phyloP scores from a whole-genome alignment of 2,329 filamentous ascomycete species.

The Apiospora pterosperma region DNA sequence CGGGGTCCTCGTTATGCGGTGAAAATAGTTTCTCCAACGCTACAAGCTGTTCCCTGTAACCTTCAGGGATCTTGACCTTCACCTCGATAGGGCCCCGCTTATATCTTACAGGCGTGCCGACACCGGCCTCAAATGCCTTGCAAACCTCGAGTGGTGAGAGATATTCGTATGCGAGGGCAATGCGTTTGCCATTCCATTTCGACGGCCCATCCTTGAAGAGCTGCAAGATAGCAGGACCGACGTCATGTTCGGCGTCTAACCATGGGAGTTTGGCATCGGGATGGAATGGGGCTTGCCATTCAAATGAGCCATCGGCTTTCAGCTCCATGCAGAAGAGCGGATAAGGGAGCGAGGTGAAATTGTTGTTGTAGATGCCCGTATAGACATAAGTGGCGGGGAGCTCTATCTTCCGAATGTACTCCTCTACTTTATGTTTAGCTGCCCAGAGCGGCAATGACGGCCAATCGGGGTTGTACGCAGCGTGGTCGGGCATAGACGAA shows the following conservation, averaged over 20 bases:
- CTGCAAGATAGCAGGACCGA: constrained; percentile 87
- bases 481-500: constrained; percentile 95
- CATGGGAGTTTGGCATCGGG: constrained; percentile 86
- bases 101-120: constrained; percentile 77
- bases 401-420: constrained; percentile 79
- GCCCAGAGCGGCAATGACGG: constrained; percentile 87
- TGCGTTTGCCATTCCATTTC: constrained; percentile 76
- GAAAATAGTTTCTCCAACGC: constrained; percentile 60
- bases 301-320: constrained; percentile 77
- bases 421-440: constrained; percentile 87
- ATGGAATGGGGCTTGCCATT: constrained; percentile 93
- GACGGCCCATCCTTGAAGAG: constrained; percentile 89
- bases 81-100: constrained; percentile 76
- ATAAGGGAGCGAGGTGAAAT: constrained; percentile 90
- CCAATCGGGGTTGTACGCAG: constrained; percentile 72
- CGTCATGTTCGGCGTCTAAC: constrained; percentile 94
- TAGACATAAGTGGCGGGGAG: constrained; percentile 91
- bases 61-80: constrained; percentile 79
- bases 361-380: constrained; percentile 98
- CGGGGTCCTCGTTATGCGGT: constrained; percentile 45
- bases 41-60: constrained; percentile 85
- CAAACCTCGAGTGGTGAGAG: constrained; percentile 82
- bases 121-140: constrained; percentile 71
- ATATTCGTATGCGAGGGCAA: constrained; percentile 88
- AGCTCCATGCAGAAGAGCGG: constrained; percentile 95